phyloP scores from a whole-genome alignment of 306 rosid genomes.

The Cicer chorassanicum region DNA sequence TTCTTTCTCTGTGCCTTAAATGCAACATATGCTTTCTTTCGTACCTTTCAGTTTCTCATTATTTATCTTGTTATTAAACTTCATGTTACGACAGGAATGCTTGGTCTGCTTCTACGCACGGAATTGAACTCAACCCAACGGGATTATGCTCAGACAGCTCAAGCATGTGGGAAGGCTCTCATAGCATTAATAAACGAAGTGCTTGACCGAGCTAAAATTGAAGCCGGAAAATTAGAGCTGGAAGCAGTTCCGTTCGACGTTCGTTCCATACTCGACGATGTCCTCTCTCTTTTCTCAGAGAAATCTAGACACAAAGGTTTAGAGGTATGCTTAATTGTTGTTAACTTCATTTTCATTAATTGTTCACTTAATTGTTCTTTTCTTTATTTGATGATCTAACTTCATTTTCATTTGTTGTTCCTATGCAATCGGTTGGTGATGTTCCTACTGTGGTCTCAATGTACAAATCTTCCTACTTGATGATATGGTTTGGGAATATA shows the following conservation, averaged over 20 bases:
- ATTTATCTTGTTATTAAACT: conserved; percentile 25
- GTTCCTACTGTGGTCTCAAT: conserved; percentile 31
- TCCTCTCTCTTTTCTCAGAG: conserved; percentile 93
- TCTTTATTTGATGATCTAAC: too few relatives aligned
- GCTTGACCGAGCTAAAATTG: conserved; percentile 97
- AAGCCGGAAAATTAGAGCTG: conserved; percentile 93
- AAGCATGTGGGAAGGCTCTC: conserved; percentile 93
- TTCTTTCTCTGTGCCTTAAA: neutral
- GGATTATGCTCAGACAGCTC: conserved; percentile 97
- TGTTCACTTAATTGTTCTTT: too few relatives aligned
- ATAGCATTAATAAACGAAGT: conserved; percentile 93
- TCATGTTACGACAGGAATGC: conserved; percentile 76
- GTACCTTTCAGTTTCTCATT: conserved; percentile 12
- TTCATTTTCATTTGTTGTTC: too few relatives aligned
- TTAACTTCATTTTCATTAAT: too few relatives aligned
- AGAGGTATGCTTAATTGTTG: conserved; percentile 68
- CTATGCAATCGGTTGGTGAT: conserved; percentile 33
- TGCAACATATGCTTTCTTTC: conserved; percentile 3
- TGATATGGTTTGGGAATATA: conserved; percentile 54
- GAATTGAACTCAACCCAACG: conserved; percentile 91
- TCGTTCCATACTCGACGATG: conserved; percentile 92
- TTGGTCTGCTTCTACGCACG: conserved; percentile 87
- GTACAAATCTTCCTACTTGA: conserved; percentile 42
- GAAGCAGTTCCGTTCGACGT: conserved; percentile 95
- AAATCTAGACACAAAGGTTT: conserved; percentile 89